Percentiles rank a stretch among this genome's conserved stretches.
Evolutionary conservation across 768 basidiomycete genomes (phyloP).

Genomic region (Suillus lakei): DNA sequence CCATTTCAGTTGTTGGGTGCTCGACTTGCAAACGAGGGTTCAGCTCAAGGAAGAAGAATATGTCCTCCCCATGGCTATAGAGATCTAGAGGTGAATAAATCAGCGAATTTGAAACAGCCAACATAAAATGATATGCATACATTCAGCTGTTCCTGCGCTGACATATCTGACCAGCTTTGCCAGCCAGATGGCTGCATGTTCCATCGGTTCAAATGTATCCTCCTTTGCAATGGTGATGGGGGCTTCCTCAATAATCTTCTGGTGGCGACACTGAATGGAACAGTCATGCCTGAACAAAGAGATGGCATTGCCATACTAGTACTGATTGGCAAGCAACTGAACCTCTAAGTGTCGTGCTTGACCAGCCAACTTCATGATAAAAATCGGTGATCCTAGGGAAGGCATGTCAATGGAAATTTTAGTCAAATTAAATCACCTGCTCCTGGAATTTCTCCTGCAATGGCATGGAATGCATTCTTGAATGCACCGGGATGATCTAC

Average conservation of each 20-base stretch:
- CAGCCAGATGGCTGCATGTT: slow-evolving; percentile 98
- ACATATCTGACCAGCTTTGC: slow-evolving; percentile 99
- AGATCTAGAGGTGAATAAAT: slow-evolving; percentile 62
- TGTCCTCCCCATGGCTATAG: slow-evolving; percentile 91
- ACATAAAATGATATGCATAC: slow-evolving; percentile 46
- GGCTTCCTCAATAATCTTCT: slow-evolving; percentile 99
- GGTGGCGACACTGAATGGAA: slow-evolving; percentile 98
- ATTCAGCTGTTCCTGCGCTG: slow-evolving; percentile 98
- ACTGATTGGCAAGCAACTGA: slow-evolving; percentile 96
- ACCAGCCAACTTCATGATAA: slow-evolving; percentile 99
- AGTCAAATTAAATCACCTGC: slow-evolving; percentile 10
- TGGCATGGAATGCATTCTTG: slow-evolving; percentile 93
- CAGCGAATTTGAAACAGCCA: slow-evolving; percentile 10
- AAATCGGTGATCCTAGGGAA: slow-evolving; percentile 87
- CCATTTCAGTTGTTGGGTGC: slow-evolving; percentile 99
- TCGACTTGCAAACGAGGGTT: slow-evolving; percentile 99
- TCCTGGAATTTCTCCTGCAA: slow-evolving; percentile 97
- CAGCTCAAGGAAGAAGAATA: slow-evolving; percentile 97
- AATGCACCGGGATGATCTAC: slow-evolving; percentile 87
- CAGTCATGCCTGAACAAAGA: slow-evolving; percentile 99
- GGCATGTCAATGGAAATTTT: slow-evolving; percentile 13
- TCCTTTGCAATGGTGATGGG: slow-evolving; percentile 96
- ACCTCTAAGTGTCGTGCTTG: slow-evolving; percentile 98
- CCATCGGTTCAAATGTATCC: slow-evolving; percentile 95
- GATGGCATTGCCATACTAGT: slow-evolving; percentile 99